Evolutionary conservation across 768 basidiomycete species (phyloP).

Genomic region (Bullera alba): DNA sequence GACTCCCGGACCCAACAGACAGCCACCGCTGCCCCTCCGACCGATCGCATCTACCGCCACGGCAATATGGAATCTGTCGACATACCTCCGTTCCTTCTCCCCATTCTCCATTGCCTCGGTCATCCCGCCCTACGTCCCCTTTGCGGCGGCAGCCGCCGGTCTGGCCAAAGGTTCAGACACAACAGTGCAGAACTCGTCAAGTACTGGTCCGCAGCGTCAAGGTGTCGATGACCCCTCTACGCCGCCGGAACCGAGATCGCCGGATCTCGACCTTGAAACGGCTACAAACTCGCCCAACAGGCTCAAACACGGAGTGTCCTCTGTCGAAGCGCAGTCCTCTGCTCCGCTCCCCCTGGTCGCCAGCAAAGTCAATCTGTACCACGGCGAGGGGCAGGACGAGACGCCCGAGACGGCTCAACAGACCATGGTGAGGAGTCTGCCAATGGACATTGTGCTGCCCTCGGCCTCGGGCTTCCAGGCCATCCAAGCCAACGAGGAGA

Average conservation of each 20-base stretch:
- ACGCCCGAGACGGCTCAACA: conserved; percentile 11
- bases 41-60: conserved; percentile 17
- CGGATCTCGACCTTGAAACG: too few species aligned
- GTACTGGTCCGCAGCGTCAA: background rate
- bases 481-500: background rate
- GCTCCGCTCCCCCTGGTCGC: conserved; percentile 3
- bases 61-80: conserved; percentile 30
- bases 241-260: background rate
- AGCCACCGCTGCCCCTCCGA: conserved; percentile 3
- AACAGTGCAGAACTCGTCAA: background rate
- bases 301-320: too few species aligned
- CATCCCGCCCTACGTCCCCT: conserved; percentile 9
- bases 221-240: background rate
- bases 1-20: background rate
- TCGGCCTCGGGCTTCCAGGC: conserved; percentile 28
- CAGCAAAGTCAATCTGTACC: conserved; percentile 5
- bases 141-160: conserved; percentile 2
- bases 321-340: background rate
- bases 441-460: conserved; percentile 35
- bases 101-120: conserved; percentile 29
- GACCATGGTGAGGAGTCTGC: conserved; percentile 32
- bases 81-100: conserved; percentile 27
- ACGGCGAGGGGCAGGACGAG: conserved; percentile 1
- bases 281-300: too few species aligned
- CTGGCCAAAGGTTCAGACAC: too few species aligned